These are phyloP conservation scores for Cladosporium cucumerinum DNA, from an alignment of 2,329 filamentous ascomycete genomes.

Conservation along the genomic window DNA sequence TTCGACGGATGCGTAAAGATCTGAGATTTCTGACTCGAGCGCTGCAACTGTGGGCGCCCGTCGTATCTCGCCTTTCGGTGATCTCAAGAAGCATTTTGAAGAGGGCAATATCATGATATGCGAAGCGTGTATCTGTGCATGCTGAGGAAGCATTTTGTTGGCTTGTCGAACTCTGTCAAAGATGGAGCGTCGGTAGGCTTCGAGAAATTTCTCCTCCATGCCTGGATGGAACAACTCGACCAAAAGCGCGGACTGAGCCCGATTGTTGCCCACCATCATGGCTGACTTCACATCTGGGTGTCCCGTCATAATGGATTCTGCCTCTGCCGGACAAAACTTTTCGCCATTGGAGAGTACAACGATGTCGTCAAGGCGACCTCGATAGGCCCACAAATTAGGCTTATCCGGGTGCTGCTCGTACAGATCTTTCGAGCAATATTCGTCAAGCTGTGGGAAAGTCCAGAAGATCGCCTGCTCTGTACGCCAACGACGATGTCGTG, in stretches of 20 bases:
- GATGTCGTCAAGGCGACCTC: conserved; percentile 31
- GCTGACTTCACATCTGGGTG: conserved; percentile 33
- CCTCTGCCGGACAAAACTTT: conserved; percentile 27
- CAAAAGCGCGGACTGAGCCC: conserved; percentile 31
- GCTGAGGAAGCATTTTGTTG: conserved; percentile 34
- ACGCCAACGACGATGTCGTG: conserved; percentile 17
- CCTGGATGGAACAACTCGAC: conserved; percentile 30
- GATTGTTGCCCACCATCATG: conserved; percentile 33
- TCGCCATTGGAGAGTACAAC: conserved; percentile 32
- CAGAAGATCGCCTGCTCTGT: conserved; percentile 26
- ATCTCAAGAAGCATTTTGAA: conserved; percentile 15
- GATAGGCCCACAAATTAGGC: conserved; percentile 28
- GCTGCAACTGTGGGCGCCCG: conserved; percentile 14
- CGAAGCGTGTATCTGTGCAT: conserved; percentile 42
- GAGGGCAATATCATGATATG: conserved; percentile 38
- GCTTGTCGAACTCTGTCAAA: not conserved
- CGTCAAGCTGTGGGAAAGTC: conserved; percentile 33
- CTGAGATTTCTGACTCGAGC: conserved; percentile 4
- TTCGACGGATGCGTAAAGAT: conserved; percentile 11
- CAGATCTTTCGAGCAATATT: conserved; percentile 31
- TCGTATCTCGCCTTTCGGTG: conserved; percentile 18
- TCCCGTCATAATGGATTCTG: not conserved
- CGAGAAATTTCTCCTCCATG: not conserved
- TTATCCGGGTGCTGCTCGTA: conserved; percentile 30
- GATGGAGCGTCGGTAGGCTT: not conserved